Evolutionary conservation across 2,329 filamentous ascomycete species (phyloP), one percentile per base, ranked within the genome.

Genomic region (Chalara sp.): DNA sequence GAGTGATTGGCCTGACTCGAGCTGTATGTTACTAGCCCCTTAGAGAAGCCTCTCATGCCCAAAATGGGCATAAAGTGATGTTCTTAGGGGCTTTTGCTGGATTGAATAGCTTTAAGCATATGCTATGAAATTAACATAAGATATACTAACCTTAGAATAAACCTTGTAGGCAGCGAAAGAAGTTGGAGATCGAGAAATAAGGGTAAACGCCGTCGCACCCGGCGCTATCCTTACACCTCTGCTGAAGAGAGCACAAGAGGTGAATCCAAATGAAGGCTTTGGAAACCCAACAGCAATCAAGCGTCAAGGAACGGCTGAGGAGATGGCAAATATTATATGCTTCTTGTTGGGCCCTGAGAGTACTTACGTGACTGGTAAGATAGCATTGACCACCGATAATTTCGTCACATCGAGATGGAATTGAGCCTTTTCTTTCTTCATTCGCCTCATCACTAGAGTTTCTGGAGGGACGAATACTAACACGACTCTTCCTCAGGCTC

Each of bases 211-310:
- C 6, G 50, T 57, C 5, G 57, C 53, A 6, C 54, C 52, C 0
- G 74, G 73, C 5, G 67, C 73, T 10, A 76, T 76, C 47, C 68
- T 70, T 51, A 77, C 74, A 30, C 74, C 73, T 5, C 55, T 76
- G 60, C 67, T 73, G 57, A 68, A 72, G 52, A 68, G 71, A 58
- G 53, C 55, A 2, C 48, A 57, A 35, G 56, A 55, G 37, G 53
- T 7, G 11, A 58, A 57, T 46, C 51, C 54, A 1, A 32, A 53
- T 41, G 52, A 55, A n/a, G 51, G 46, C 1, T 62, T 67, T 13
- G 73, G 69, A 64, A 67, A 71, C 44, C 60, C 49, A 56, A 64
- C 43, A 55, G 70, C 44, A 60, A 70, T 47, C 56, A 65, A 21
- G 65, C 67, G 75, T 51, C 65, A 69, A 49, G 75, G 74, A 3